Percentiles rank a stretch among this genome's conserved stretches.
These are phyloP conservation scores for Ulota crispa DNA, from an alignment of 225 moss, liverwort and hornwort species.

Conservation along the genomic window DNA sequence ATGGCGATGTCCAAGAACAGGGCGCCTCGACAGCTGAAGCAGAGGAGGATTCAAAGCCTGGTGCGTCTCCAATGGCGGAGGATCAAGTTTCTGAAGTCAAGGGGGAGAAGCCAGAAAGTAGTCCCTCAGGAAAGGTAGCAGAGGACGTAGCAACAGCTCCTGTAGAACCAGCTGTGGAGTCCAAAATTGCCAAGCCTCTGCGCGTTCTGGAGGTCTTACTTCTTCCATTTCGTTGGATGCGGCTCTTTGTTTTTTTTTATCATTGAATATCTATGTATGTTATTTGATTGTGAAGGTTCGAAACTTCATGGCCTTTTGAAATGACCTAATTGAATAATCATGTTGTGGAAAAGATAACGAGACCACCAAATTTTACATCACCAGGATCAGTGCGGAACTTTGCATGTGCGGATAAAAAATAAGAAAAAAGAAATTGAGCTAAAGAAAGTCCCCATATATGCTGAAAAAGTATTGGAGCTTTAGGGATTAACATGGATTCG, in stretches of 20 bases:
- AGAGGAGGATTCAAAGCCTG: conserved; percentile 10
- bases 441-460: neutral
- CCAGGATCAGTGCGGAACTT: neutral
- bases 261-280: neutral
- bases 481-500: neutral
- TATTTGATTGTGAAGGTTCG: neutral
- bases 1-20: conserved; percentile 21
- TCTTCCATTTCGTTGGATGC: neutral
- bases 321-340: neutral
- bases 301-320: neutral
- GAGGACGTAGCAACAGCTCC: conserved; percentile 27
- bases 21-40: conserved; percentile 26
- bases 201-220: conserved; percentile 48
- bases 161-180: conserved; percentile 31
- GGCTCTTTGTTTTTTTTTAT: neutral
- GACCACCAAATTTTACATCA: neutral
- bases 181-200: conserved; percentile 54
- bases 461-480: neutral
- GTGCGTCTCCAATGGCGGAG: conserved; percentile 5
- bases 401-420: neutral
- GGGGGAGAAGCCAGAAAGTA: conserved; percentile 39
- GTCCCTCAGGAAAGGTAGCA: conserved; percentile 15
- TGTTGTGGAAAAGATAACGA: no score
- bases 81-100: conserved; percentile 18
- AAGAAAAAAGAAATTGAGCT: neutral